Base-by-base conservation (phyloP, 805 yeast species). In the Saccharomyces paradoxus region DNA sequence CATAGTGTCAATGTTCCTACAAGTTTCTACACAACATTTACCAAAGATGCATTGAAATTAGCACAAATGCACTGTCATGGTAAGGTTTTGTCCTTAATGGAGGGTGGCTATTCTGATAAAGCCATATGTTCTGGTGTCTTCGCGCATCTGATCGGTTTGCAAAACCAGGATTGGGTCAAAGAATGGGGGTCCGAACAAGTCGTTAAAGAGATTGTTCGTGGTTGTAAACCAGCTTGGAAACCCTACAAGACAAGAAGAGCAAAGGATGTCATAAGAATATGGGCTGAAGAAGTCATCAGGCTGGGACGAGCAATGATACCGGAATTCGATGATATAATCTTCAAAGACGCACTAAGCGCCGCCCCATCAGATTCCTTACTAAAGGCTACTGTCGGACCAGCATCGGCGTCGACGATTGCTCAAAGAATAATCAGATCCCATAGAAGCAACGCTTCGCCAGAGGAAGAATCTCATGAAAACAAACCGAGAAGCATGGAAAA, bases 61-160 rank as follows among this genome's bases (percentile, higher is more conserved):
- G 87, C 94, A 4, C 79, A 84, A 55, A 74, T 79, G 50, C 86
- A 80, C 61, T 71, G 84, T 5, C 69, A 76, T 10, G 87, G 91
- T 10, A 81, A 80, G 55, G 72, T 87, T 0, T 59, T 88, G 0
- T 86, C 95, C 0, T 68, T 88, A 24, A 70, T 88, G 58, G 96
- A 88, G 71, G 96, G 96, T 27, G 96, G 96, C 1, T 88, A 88
- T 65, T 84, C 94, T 0, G 90, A 87, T 62, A 86, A 86, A 3
- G 96, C 96, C 0, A 74, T 88, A 17, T 70, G 84, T 1, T 85
- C 94, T 0, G 96, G 96, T 12, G 82, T 86, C 0, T 86, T 87
- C 64, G 80, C 94, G 4, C 95, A 88, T 66, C 70, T 88, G 53
- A 80, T 85, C 41, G 96, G 95, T 0, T 66, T 88, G 51, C 85